Evolutionary conservation across 2,329 filamentous ascomycete species (phyloP).

Genomic region (Nigrograna mackinnonii): DNA sequence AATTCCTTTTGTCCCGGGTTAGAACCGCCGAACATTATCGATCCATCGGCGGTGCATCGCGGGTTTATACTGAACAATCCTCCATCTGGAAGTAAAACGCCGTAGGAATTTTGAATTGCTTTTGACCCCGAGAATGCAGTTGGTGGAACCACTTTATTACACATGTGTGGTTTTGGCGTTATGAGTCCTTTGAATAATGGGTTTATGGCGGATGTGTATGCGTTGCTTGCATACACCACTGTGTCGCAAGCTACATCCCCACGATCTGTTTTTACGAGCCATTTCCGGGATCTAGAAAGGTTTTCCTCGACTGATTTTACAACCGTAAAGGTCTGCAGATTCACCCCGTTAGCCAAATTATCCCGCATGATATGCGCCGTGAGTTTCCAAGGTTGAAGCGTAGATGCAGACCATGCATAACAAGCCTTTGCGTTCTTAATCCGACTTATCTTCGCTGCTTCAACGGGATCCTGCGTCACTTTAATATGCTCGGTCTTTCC

Average conservation of each 20-base stretch:
- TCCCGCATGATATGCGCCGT: constrained; percentile 29
- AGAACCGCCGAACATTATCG: constrained; percentile 36
- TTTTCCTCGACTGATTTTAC: constrained; percentile 11
- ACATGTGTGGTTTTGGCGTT: constrained; percentile 32
- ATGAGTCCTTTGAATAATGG: constrained; percentile 22
- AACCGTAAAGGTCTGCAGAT: constrained; percentile 26
- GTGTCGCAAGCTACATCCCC: constrained; percentile 21
- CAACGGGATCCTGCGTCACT: constrained; percentile 19
- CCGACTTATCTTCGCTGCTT: constrained; percentile 15
- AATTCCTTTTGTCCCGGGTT: constrained; percentile 35
- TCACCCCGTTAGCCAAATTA: constrained; percentile 18
- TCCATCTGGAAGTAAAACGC: constrained; percentile 30
- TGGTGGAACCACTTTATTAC: constrained; percentile 25
- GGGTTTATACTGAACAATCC: constrained; percentile 38
- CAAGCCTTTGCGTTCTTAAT: constrained; percentile 26
- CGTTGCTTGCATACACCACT: constrained; percentile 27
- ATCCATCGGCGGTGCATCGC: constrained; percentile 30
- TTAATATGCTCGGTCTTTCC: constrained; percentile 25
- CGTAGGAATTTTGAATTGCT: constrained; percentile 34
- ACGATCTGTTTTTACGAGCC: constrained; percentile 21
- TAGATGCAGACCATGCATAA: constrained; percentile 28
- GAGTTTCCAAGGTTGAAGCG: constrained; percentile 29
- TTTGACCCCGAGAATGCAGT: constrained; percentile 18
- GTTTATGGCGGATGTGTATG: constrained; percentile 27
- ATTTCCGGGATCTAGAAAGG: constrained; percentile 10